Evolutionary conservation across 2,329 filamentous ascomycete species (phyloP), one percentile per base, ranked within the genome.

Genomic region (Sarocladium strictum): DNA sequence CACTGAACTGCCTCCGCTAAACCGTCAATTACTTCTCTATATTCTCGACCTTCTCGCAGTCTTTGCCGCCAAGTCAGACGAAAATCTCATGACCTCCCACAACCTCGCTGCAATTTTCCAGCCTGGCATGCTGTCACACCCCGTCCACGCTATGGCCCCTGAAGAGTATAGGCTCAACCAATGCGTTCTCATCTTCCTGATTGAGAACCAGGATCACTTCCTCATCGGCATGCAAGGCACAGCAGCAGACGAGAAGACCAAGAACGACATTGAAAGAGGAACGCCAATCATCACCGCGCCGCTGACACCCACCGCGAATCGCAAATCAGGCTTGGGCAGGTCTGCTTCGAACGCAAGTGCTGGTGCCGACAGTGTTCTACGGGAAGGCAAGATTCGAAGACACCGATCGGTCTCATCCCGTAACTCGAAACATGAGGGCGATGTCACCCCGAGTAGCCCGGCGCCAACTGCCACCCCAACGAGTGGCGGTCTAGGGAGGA

Each of bases 141-240:
- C 94, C 1, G 77, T 83, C 57, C 94, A 99, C 68, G 92, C 96
- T 65, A 97, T 99, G 93, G 86, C 90, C 1, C 94, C 94, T 0
- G 83, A 89, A 55, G 93, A 97, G 66, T 99, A 99, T 68, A 86
- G 90, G 29, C 76, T 99, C 5, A 97, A 95, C 67, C 94, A 99
- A 76, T 93, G 94, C 64, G 93, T 99, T 19, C 80, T 99, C 59
- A 96, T 99, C 52, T 99, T 99, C 70, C 75, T 99, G 62, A 99
- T 99, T 61, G 92, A 97, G 67, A 96, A 99, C 64, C 94, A 99
- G 69, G 94, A 99, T 65, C 90, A 96, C 70, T 99, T 99, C 76
- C 76, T 99, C 60, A 95, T 99, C 60, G 94, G 94, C 54, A 99
- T 99, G 94, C 90, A 91, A 66, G 94, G 94, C 43, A 97, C 92